Evolutionary conservation across 2,329 filamentous ascomycete genomes (phyloP), one percentile per base, ranked within the genome.

Genomic region (Chaetomiaceae sp.): DNA sequence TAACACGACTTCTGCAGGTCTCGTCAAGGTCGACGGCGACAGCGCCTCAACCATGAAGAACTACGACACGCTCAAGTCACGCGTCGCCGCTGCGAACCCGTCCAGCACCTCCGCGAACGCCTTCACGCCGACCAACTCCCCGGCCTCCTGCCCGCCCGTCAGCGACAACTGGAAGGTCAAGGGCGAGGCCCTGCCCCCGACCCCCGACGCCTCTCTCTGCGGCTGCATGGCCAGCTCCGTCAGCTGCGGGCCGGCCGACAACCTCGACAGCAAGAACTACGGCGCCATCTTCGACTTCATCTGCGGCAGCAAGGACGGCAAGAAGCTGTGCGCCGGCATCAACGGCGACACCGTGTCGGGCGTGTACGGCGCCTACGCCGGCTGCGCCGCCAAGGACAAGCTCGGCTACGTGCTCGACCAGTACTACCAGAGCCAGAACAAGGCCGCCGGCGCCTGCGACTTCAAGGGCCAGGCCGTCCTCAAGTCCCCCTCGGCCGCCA

Each of bases 171-270:
- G 93, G 91, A 71, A 75, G 56, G 85, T 87, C 43, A 67, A 64
- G 35, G 74, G 76, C 51, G 72, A 75, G 35, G 72, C 70, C 48
- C 86, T 98, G 27, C 93, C 93, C 22, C 91, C 90, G 9, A 79
- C 78, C 10, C 89, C 90, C 53, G 88, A 97, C 70, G 62, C 78
- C 37, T 62, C 79, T 36, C 81, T 95, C 38, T 98, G 93, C 76
- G 67, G 74, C 48, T 98, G 93, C 79, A 95, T 95, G 87, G 76
- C 79, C 65, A 72, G 78, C 54, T 81, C 80, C 36, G 71, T 95
- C 47, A 70, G 72, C 49, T 98, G 93, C 70, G 75, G 77, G 22
- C 79, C 88, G 50, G 71, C 76, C 37, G 66, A 73, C 38, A 66
- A 68, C 57, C 69, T 88, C 19, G 69, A 75, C 53, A 64, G 70